These are phyloP conservation scores for Blastomyces parvus DNA, from an alignment of 2,329 filamentous ascomycete genomes.

Conservation along the genomic window DNA sequence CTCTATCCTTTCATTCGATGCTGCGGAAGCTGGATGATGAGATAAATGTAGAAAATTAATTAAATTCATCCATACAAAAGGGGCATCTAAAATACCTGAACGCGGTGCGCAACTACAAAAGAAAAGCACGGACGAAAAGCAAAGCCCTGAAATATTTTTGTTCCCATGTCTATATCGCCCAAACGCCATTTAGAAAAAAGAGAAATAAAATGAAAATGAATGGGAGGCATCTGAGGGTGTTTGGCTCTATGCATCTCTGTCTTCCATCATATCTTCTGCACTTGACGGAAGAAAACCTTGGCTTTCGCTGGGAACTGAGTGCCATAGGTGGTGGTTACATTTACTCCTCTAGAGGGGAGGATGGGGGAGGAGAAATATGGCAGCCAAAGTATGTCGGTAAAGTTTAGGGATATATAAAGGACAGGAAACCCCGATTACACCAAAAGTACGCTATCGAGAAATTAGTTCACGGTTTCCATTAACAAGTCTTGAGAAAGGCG, in stretches of 20 bases:
- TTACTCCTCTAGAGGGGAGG: background rate
- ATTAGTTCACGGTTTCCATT: background rate
- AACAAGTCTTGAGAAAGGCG: background rate
- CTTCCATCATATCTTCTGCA: background rate
- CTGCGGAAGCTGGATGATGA: background rate
- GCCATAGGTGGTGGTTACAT: background rate
- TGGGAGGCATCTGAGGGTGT: background rate
- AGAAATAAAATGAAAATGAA: background rate
- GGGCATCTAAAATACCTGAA: background rate
- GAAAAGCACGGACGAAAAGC: background rate
- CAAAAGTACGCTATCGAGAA: slow-evolving; percentile 17
- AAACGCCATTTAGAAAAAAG: background rate
- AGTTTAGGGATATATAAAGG: slow-evolving; percentile 4
- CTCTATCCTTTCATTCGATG: background rate
- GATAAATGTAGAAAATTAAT: background rate
- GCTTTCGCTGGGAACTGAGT: background rate
- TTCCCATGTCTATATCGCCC: slow-evolving; percentile 1
- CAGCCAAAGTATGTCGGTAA: slow-evolving; percentile 11
- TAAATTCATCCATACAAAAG: background rate
- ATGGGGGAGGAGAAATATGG: slow-evolving; percentile 9
- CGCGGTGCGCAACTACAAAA: background rate
- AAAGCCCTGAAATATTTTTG: background rate
- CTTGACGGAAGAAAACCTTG: background rate
- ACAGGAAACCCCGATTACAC: slow-evolving; percentile 11
- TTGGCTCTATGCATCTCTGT: background rate